Evolutionary conservation across 2,329 filamentous ascomycete species (phyloP).

Genomic region (Cladosporium sphaerospermum): DNA sequence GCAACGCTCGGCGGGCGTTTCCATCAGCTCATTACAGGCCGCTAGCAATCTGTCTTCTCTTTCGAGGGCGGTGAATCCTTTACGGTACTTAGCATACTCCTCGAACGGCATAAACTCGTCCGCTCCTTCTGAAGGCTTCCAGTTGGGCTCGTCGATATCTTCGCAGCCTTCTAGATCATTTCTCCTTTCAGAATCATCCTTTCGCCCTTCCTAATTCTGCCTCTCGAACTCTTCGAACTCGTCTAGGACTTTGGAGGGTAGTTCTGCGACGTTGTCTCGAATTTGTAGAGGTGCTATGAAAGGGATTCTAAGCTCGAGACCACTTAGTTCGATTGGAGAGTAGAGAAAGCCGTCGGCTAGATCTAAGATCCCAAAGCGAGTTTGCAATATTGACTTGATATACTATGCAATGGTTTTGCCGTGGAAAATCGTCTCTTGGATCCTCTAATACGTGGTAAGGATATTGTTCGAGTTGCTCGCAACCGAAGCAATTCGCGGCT

Average conservation of each 20-base stretch:
- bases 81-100: constrained; percentile 40
- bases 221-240: not conserved
- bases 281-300: constrained; percentile 45
- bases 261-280: constrained; percentile 40
- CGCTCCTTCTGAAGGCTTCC: constrained; percentile 31
- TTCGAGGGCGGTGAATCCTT: constrained; percentile 26
- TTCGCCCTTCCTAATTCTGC: not conserved
- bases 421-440: constrained; percentile 44
- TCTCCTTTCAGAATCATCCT: not conserved
- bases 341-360: constrained; percentile 49
- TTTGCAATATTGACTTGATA: constrained; percentile 43
- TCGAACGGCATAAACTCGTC: constrained; percentile 39
- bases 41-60: not conserved
- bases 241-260: constrained; percentile 18
- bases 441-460: constrained; percentile 44
- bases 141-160: constrained; percentile 25
- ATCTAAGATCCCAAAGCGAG: constrained; percentile 46
- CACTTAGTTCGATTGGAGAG: constrained; percentile 47
- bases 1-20: not conserved
- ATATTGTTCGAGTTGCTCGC: constrained; percentile 47
- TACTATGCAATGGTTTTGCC: constrained; percentile 26
- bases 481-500: constrained; percentile 48
- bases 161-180: constrained; percentile 27
- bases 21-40: constrained; percentile 31
- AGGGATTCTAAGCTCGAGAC: constrained; percentile 45